Evolutionary conservation across 1,284 basidiomycete genomes (phyloP), one percentile per base, ranked within the genome.

Genomic region (Irpex lacteus): DNA sequence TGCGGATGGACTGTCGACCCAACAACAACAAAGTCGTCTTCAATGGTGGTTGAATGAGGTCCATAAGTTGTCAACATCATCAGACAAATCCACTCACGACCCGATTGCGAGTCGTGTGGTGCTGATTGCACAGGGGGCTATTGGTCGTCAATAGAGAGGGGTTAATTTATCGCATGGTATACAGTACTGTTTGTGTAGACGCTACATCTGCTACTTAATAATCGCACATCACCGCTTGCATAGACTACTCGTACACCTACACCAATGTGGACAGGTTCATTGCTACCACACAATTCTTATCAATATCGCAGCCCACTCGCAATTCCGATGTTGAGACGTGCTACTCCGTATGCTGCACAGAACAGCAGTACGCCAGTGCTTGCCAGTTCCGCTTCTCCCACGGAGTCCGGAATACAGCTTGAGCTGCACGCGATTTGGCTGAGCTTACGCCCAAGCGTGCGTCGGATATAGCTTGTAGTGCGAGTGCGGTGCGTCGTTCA

Each of bases 11-110:
- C 70, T 82, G 11, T 74, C 78, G 13, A 72, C 71, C 21, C 77
- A 80, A 56, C 76, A 78, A 36, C 80, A 84, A 75, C 77, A 80
- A 64, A 72, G 78, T 15, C 81, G 80, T 59, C 75, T 92, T 7
- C 73, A 77, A 49, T 86, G 85, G 86, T 92, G 90, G 90, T 74
- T 92, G 49, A 78, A 83, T 62, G 72, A 69, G 50, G 70, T 68
- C 37, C 70, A 64, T 63, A 75, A 60, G 52, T 32, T 26, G 2
- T 18, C 19, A 21, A 80, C 47, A 67, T 64, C 11, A 21, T 36
- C 54, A 26, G 7, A 32, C 8, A 32, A 71, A 7, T 72, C 78
- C 2, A 26, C 26, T 15, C 77, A 44, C 40, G 40, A 80, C 63
- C 72, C 78, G 2, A 65, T 85, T 56, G 73, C 78, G 18, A 78